Base-by-base conservation (phyloP, 495 filamentous ascomycete genomes). In the Podospora pseudopauciseta region DNA sequence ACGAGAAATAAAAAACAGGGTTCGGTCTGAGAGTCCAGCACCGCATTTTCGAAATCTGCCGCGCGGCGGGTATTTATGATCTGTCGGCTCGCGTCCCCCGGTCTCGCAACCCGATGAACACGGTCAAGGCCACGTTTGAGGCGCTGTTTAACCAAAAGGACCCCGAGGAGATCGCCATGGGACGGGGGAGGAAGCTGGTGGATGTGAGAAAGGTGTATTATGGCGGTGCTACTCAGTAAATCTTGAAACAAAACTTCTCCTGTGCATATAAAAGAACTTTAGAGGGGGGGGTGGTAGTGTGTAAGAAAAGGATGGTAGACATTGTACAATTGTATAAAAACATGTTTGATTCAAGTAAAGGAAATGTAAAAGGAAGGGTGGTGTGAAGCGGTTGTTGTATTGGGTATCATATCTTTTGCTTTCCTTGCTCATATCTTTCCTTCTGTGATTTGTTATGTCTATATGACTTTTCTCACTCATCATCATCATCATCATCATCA, bases 141-240 rank as follows among this genome's bases (percentile, higher is more conserved):
- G 95, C 94, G 1, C 83, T 99, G 59, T 83, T 85, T 80, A 90
- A 79, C 80, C 95, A 99, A 82, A 86, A 83, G 67, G 80, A 94
- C 71, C 96, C 96, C 11, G 92, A 98, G 75, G 89, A 93, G 73
- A 85, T 99, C 75, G 95, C 95, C 58, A 82, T 89, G 34, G 94
- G 89, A 55, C 80, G 92, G 63, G 94, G 95, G 58, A 93, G 88
- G 85, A 99, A 99, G 85, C 79, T 99, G 71, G 93, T 98, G 19
- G 95, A 99, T 83, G 90, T 94, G 60, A 84, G 95, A 74, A 97
- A 93, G 84, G 95, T 98, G 74, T 99, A 99, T 82, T 98, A 97
- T 81, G 92, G 90, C 19, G 93, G 94, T 13, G 85, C 85, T 76
- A 83, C 39, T 13, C 39, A 49, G 39, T 49, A 49, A 49, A 23